A percentile compares a stretch with the other conserved stretches of the same genome.
phyloP scores from a whole-genome alignment of 225 moss, liverwort and hornwort genomes.

The Neckera pumila region DNA sequence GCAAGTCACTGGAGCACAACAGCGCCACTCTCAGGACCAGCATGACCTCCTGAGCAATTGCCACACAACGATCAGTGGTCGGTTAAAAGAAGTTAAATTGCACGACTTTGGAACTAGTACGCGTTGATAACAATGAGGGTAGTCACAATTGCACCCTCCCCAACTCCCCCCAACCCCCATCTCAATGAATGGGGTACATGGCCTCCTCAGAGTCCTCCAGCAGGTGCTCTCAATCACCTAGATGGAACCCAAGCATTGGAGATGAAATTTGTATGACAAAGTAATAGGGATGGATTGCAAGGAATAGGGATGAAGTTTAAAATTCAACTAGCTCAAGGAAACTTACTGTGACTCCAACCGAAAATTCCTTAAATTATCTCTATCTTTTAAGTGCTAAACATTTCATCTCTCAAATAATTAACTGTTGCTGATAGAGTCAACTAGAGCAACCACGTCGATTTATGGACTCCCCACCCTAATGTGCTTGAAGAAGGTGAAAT shows the following conservation, averaged over 20 bases:
- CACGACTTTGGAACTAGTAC: not conserved
- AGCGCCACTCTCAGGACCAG: conserved; percentile 83
- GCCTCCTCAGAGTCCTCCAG: not conserved
- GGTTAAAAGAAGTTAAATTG: not conserved
- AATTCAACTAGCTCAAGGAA: not conserved
- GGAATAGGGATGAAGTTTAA: too few species aligned
- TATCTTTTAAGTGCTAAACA: too few species aligned
- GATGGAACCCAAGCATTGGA: not conserved
- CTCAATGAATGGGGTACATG: not conserved
- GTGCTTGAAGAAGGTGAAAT: not conserved
- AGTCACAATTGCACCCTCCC: not conserved
- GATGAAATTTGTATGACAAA: not conserved
- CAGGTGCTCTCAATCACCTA: not conserved
- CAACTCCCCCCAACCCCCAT: not conserved
- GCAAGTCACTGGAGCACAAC: conserved; percentile 77
- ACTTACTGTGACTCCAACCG: not conserved
- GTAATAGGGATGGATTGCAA: not conserved
- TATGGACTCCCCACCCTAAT: not conserved
- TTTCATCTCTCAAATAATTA: not conserved
- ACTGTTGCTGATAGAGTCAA: not conserved
- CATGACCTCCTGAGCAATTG: conserved; percentile 55
- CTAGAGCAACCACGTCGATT: not conserved
- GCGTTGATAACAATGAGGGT: not conserved
- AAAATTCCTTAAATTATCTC: not conserved
- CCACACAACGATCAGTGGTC: not conserved